Evolutionary conservation across 1,139 yeast genomes (phyloP), one percentile per base, ranked within the genome.

Genomic region (Candida sanyaensis): DNA sequence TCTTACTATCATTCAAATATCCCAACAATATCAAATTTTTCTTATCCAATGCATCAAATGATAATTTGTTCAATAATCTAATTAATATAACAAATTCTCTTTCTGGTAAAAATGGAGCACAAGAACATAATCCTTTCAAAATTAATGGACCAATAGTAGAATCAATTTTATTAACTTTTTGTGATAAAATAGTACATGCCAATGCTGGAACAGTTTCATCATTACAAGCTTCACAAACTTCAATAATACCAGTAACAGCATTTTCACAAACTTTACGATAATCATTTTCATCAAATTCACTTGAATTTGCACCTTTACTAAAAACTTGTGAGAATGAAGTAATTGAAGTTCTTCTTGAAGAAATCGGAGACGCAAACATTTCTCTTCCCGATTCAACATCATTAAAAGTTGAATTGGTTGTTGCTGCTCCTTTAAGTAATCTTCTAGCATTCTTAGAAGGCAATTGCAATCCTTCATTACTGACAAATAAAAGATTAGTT

Each of bases 151-250:
- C 78, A 55, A 69, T 64, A 38, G 71, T 60, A 1, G 76, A 60
- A 36, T 66, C 68, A 27, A 70, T 68, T 30, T 72, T 75, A 44
- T 74, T 74, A n/a, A 84, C 73, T 60, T 93, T 93, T 65, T 93
- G 98, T 13, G 89, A 81, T 49, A 93, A 73, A 40, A 93, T 85
- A 0, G 97, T 87, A 6, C 89, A 84, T 0, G 96, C 86, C 54
- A 93, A 75, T 1, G 89, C 84, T n/a, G 88, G 82, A 33, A 92
- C 87, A 26, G 88, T 80, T 50, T 83, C 85, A 56, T 88, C 96
- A 44, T 82, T 78, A 58, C 90, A 87, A 37, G 78, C 75, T 37
- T 81, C 78, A 0, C 93, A 84, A 43, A 92, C 80, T 44, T 84
- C 85, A 44, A 84, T 80, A n/a, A 88, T 78, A 0, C 96, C 86